Percentiles rank a stretch among this genome's conserved stretches.
These are phyloP conservation scores for Talaromyces amestolkiae DNA, from an alignment of 2,329 filamentous ascomycete species.

Conservation along the genomic window DNA sequence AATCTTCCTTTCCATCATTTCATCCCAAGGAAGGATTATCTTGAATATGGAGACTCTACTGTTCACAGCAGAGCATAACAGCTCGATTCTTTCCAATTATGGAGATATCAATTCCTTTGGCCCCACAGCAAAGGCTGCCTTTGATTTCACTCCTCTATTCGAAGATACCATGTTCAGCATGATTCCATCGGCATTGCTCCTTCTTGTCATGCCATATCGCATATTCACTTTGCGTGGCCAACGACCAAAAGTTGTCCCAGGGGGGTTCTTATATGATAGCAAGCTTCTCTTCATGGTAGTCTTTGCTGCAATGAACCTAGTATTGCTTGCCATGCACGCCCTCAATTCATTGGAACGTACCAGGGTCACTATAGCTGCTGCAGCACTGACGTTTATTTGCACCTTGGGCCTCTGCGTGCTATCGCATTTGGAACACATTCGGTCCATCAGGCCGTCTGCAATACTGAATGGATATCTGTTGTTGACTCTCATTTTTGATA, in stretches of 20 bases:
- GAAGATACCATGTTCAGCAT: conserved; percentile 15
- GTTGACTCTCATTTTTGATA: conserved; percentile 42
- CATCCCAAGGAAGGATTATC: not conserved
- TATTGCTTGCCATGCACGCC: conserved; percentile 10
- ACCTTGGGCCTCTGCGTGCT: conserved; percentile 32
- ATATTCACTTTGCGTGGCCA: not conserved
- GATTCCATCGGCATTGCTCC: conserved; percentile 10
- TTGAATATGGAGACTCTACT: not conserved
- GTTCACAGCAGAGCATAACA: conserved; percentile 1
- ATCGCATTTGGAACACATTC: conserved; percentile 28
- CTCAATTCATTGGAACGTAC: conserved; percentile 9
- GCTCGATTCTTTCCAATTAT: not conserved
- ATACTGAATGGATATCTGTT: conserved; percentile 41
- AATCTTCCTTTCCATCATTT: not conserved
- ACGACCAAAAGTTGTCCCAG: conserved; percentile 9
- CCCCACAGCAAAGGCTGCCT: not conserved
- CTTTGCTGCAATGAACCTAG: conserved; percentile 15
- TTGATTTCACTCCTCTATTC: conserved; percentile 17
- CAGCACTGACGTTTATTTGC: conserved; percentile 29
- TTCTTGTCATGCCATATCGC: conserved; percentile 14
- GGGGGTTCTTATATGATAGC: conserved; percentile 11
- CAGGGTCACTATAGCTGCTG: conserved; percentile 24
- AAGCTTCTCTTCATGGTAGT: conserved; percentile 12
- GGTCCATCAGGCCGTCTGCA: conserved; percentile 28
- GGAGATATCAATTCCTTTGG: conserved; percentile 10